Conservation (phyloP, 176 grass and related monocot species). For the Oryza meyeriana region DNA sequence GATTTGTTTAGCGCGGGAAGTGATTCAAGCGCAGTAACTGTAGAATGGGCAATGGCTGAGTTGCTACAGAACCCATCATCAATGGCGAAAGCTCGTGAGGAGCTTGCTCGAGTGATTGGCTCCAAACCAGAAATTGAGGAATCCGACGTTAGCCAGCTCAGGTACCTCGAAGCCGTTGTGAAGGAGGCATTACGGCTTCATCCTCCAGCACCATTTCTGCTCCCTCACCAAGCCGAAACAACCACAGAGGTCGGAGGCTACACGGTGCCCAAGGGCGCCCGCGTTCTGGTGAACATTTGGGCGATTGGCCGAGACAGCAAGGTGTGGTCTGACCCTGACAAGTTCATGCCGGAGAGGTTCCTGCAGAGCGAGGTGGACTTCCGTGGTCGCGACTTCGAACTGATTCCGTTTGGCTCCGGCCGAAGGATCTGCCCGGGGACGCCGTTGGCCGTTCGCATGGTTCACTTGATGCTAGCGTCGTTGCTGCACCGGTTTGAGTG, state of each 20-base stretch:
- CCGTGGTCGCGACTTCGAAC: slow-evolving; percentile 36
- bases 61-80: slow-evolving; percentile 39
- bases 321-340: slow-evolving; percentile 39
- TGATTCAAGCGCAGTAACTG: slow-evolving; percentile 21
- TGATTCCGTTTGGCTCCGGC: slow-evolving; percentile 46
- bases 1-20: slow-evolving; percentile 45
- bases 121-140: slow-evolving; percentile 26
- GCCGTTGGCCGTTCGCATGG: slow-evolving; percentile 33
- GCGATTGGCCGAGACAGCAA: slow-evolving; percentile 34
- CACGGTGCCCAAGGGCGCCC: slow-evolving; percentile 38
- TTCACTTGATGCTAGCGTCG: slow-evolving; percentile 40
- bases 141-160: slow-evolving; percentile 28
- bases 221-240: slow-evolving; percentile 29
- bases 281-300: slow-evolving; percentile 51
- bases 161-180: slow-evolving; percentile 49
- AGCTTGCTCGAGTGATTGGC: slow-evolving; percentile 25
- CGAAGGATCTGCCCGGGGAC: slow-evolving; percentile 38
- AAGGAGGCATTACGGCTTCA: slow-evolving; percentile 63
- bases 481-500: slow-evolving; percentile 46
- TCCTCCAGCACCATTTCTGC: slow-evolving; percentile 35
- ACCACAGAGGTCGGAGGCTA: slow-evolving; percentile 33
- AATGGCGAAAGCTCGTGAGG: slow-evolving; percentile 46
- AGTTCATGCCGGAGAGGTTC: slow-evolving; percentile 49
- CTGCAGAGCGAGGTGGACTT: slow-evolving; percentile 32
- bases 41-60: slow-evolving; percentile 72